Evolutionary conservation across 768 basidiomycete genomes (phyloP).

Genomic region (Rubroboletus pulcherrimus): DNA sequence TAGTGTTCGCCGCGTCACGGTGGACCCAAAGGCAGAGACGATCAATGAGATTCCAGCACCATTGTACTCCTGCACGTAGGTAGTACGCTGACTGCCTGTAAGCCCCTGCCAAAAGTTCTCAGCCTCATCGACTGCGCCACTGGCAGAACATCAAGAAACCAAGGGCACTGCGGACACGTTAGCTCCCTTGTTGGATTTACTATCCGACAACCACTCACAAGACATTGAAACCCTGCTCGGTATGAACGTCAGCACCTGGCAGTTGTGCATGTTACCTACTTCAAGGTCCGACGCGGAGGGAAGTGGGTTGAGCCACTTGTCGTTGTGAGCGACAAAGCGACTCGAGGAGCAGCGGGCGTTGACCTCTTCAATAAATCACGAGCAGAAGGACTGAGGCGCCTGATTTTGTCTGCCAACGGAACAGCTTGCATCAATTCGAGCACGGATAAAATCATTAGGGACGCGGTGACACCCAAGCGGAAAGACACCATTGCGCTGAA

Average conservation of each 20-base stretch:
- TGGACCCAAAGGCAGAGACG: conserved; percentile 52
- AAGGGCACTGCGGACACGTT: conserved; percentile 29
- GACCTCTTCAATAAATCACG: conserved; percentile 19
- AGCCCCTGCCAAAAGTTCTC: conserved; percentile 43
- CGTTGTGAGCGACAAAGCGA: conserved; percentile 43
- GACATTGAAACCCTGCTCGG: conserved; percentile 32
- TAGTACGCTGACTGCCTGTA: conserved; percentile 34
- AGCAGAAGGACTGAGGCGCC: conserved; percentile 21
- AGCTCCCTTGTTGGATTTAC: background rate
- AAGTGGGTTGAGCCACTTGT: conserved; percentile 39
- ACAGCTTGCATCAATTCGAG: conserved; percentile 12
- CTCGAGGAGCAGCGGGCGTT: conserved; percentile 45
- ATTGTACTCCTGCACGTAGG: conserved; percentile 45
- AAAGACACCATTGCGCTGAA: conserved; percentile 17
- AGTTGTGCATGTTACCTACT: conserved; percentile 25
- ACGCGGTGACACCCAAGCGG: background rate
- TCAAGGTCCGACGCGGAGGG: conserved; percentile 43
- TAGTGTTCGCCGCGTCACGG: conserved; percentile 37
- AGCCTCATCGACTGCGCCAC: conserved; percentile 45
- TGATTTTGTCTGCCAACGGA: conserved; percentile 23
- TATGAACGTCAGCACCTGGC: background rate
- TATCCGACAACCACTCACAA: conserved; percentile 23
- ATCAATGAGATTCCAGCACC: conserved; percentile 56
- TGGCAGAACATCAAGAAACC: conserved; percentile 41
- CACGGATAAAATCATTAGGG: conserved; percentile 4